phyloP scores from a whole-genome alignment of 768 basidiomycete genomes.

The Podaxis rugospora region DNA sequence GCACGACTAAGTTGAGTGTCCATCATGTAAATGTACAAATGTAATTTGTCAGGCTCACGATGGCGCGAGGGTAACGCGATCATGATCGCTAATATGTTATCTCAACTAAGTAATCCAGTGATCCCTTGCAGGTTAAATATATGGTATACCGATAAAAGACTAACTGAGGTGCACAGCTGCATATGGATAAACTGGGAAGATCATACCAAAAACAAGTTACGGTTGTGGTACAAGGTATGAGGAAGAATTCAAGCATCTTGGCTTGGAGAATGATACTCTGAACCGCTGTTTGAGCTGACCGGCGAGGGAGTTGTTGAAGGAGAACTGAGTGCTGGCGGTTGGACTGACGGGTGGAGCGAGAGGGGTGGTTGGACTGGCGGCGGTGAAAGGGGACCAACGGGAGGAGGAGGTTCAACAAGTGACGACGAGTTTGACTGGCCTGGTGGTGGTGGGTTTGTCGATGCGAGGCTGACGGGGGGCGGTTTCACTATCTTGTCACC shows the following conservation, averaged over 20 bases:
- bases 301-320: neutral
- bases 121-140: neutral
- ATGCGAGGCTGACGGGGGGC: neutral
- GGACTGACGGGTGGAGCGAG: neutral
- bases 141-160: neutral
- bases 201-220: neutral
- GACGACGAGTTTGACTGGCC: neutral
- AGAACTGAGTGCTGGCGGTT: neutral
- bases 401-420: neutral
- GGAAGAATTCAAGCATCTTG: neutral
- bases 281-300: slow-evolving; percentile 6
- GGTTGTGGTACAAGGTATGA: neutral
- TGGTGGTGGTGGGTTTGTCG: neutral
- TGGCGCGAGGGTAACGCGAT: slow-evolving; percentile 25
- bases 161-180: neutral
- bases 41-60: slow-evolving; percentile 8
- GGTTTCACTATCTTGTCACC: neutral
- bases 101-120: neutral
- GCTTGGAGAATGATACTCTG: slow-evolving; percentile 8
- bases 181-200: neutral
- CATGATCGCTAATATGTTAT: slow-evolving; percentile 8
- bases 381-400: neutral
- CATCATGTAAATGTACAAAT: no score
- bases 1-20: neutral
- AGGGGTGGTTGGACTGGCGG: neutral